Conservation (phyloP, 495 filamentous ascomycete genomes). For the Penicillium soppii region DNA sequence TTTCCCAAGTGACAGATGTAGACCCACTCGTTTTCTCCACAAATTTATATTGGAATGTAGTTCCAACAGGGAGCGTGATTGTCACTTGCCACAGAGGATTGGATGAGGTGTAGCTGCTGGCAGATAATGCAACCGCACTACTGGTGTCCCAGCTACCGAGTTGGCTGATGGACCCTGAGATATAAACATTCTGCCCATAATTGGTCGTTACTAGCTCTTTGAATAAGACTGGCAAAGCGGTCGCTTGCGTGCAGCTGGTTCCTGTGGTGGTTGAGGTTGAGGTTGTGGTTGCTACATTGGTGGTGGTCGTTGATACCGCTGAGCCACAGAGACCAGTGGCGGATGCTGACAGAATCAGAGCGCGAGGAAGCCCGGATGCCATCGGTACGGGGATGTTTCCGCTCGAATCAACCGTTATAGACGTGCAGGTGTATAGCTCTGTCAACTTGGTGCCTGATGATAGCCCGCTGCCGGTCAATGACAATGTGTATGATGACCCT, state of each 20-base stretch:
- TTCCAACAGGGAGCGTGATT: conserved; percentile 48
- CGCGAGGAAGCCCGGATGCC: conserved; percentile 25
- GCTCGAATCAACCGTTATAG: conserved; percentile 26
- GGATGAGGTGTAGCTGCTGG: conserved; percentile 48
- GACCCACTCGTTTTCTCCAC: conserved; percentile 55
- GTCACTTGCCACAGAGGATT: conserved; percentile 57
- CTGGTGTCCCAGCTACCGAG: conserved; percentile 55
- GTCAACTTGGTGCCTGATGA: conserved; percentile 21
- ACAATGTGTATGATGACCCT: conserved; percentile 43
- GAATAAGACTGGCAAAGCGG: conserved; percentile 54
- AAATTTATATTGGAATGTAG: conserved; percentile 62
- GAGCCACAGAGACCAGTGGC: conserved; percentile 17
- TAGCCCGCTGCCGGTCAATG: conserved; percentile 35
- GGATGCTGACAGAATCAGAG: conserved; percentile 20
- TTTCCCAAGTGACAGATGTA: conserved; percentile 54
- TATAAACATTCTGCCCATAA: conserved; percentile 55
- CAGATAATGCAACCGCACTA: conserved; percentile 50
- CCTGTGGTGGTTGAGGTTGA: conserved; percentile 1
- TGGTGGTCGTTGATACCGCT: not conserved
- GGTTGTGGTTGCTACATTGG: not conserved
- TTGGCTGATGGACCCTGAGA: conserved; percentile 51
- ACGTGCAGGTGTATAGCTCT: conserved; percentile 27
- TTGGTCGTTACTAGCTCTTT: conserved; percentile 49
- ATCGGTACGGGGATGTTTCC: conserved; percentile 27
- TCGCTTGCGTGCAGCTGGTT: conserved; percentile 33